phyloP scores from a whole-genome alignment of 1,139 yeast species.

The Wickerhamiella pararugosa region DNA sequence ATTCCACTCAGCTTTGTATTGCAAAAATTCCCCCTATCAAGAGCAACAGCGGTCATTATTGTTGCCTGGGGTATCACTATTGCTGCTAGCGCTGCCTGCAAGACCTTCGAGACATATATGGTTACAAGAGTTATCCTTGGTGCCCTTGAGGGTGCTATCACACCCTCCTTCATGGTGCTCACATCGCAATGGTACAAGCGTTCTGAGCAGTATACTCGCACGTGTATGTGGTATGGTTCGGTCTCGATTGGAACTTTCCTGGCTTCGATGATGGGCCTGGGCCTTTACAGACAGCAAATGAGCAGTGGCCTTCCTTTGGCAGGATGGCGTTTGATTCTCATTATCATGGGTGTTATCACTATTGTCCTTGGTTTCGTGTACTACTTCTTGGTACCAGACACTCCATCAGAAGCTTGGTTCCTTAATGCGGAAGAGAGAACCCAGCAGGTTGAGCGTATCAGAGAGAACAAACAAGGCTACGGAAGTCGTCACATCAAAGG shows the following conservation, averaged over 20 bases:
- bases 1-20: conserved; percentile 33
- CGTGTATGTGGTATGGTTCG: conserved; percentile 12
- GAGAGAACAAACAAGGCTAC: conserved; percentile 35
- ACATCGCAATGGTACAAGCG: conserved; percentile 41
- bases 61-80: conserved; percentile 34
- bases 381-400: conserved; percentile 35
- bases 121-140: conserved; percentile 40
- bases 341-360: conserved; percentile 35
- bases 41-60: conserved; percentile 17
- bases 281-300: conserved; percentile 17
- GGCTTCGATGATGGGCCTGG: conserved; percentile 15
- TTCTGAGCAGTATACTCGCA: conserved; percentile 33
- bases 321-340: conserved; percentile 37
- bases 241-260: conserved; percentile 15
- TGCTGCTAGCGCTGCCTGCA: conserved; percentile 26
- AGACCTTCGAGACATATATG: conserved; percentile 31
- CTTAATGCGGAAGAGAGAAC: conserved; percentile 35
- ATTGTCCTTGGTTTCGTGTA: conserved; percentile 36
- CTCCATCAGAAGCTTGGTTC: conserved; percentile 39
- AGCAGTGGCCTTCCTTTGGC: conserved; percentile 14
- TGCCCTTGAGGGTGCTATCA: conserved; percentile 37
- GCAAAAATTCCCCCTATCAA: conserved; percentile 23
- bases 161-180: conserved; percentile 45
- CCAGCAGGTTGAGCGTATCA: conserved; percentile 37
- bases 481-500: conserved; percentile 40